Percentiles rank a stretch among this genome's conserved stretches.
phyloP scores from a whole-genome alignment of 2,329 filamentous ascomycete genomes.

The Phialocephala subalpina region DNA sequence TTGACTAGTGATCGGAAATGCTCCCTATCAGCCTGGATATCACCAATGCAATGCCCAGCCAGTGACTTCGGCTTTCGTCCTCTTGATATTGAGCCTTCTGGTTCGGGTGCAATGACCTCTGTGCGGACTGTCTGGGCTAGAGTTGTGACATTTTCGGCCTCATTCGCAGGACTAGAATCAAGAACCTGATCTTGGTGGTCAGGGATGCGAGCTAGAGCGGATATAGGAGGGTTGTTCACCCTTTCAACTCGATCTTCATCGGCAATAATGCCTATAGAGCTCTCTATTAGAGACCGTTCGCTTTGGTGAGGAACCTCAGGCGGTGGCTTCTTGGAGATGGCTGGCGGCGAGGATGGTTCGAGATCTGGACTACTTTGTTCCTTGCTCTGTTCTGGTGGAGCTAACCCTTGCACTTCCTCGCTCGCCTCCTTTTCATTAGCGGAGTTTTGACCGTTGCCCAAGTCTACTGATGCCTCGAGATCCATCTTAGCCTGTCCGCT shows the following conservation, averaged over 20 bases:
- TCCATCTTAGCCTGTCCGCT: background rate
- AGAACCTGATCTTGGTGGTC: background rate
- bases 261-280: background rate
- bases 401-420: background rate
- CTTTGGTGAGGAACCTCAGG: background rate
- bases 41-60: conserved; percentile 6
- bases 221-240: background rate
- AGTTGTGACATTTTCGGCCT: background rate
- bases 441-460: background rate
- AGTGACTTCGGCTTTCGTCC: background rate
- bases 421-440: background rate
- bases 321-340: background rate
- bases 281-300: background rate
- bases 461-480: background rate
- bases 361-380: background rate
- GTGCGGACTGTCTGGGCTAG: background rate
- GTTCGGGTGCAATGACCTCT: background rate
- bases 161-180: background rate
- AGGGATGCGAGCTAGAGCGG: background rate
- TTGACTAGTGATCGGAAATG: conserved; percentile 30
- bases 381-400: background rate
- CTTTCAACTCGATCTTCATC: background rate
- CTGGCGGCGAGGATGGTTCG: background rate
- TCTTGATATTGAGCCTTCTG: background rate
- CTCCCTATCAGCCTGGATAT: conserved; percentile 24